Conservation (phyloP, 2,329 filamentous ascomycete genomes). For the Boeremia lycopersici region DNA sequence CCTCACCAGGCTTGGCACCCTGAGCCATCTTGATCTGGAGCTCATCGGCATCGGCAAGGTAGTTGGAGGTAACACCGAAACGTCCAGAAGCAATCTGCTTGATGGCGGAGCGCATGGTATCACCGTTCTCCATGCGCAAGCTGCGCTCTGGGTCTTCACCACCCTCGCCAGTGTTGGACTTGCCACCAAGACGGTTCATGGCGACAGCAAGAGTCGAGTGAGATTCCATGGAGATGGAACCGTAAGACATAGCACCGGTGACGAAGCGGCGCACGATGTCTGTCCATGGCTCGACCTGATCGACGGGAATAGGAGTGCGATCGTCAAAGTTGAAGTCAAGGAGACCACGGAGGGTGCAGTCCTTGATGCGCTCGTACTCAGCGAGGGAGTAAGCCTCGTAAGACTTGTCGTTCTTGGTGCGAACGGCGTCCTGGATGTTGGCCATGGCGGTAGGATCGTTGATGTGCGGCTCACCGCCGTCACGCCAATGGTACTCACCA, state of each 20-base stretch:
- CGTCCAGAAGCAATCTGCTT: conserved; percentile 96
- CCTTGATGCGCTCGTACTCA: conserved; percentile 95
- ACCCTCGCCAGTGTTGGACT: conserved; percentile 97
- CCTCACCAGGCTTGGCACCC: conserved; percentile 96
- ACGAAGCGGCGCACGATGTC: conserved; percentile 97
- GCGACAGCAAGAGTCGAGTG: conserved; percentile 94
- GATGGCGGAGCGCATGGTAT: conserved; percentile 96
- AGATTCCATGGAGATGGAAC: conserved; percentile 97
- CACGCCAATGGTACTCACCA: conserved; percentile 97
- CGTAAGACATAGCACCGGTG: conserved; percentile 98
- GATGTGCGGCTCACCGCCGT: conserved; percentile 92
- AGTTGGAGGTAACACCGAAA: conserved; percentile 94
- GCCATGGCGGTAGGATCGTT: conserved; percentile 95
- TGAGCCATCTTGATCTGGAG: conserved; percentile 99
- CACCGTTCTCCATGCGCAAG: conserved; percentile 83
- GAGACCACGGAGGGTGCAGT: conserved; percentile 90
- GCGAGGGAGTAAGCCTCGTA: conserved; percentile 95
- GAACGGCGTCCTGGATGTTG: conserved; percentile 95
- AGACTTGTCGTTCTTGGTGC: conserved; percentile 97
- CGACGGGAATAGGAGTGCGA: conserved; percentile 82
- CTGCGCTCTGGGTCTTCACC: conserved; percentile 94
- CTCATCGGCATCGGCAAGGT: conserved; percentile 93
- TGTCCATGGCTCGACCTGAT: conserved; percentile 97
- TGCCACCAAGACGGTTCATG: conserved; percentile 95
- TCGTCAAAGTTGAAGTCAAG: conserved; percentile 97